Evolutionary conservation across 2,329 filamentous ascomycete genomes (phyloP), one percentile per base, ranked within the genome.

Genomic region (Aureobasidium sp.): DNA sequence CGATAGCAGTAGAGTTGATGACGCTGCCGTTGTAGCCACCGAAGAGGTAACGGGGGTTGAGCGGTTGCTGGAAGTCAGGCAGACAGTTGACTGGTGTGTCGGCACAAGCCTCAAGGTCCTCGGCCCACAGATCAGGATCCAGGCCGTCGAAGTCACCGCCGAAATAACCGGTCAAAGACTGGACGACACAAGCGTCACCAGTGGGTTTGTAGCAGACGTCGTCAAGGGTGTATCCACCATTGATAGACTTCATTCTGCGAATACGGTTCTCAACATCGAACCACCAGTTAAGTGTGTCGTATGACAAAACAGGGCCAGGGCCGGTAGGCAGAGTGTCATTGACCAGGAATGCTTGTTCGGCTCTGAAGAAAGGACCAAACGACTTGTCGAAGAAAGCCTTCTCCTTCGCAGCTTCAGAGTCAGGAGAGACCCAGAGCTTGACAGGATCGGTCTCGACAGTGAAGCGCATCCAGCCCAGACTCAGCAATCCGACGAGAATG

Each of bases 191-290:
- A 15, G 88, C 91, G 68, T 90, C 84, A 0, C 90, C 91, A 0
- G 89, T 90, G 1, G 95, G 95, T 72, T 97, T 97, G 77, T 96
- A 93, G 77, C 94, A 99, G 17, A 99, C 84, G 70, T 97, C 89
- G 29, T 90, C 80, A 3, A 99, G 80, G 0, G 82, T 87, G 59
- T 88, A 82, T 7, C 85, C 87, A 58, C 84, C 85, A 22, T 86
- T 79, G 15, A 83, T 72, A 2, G 91, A 91, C 71, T 88, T 88
- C 62, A 96, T 81, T 44, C 84, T 81, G 62, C 82, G 82, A 39
- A 97, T 85, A 53, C 87, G 86, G 67, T 85, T 84, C 73, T 99
- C 94, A 1, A 97, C 87, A 64, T 87, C 89, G 71, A 94, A 90
- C 94, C 93, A 97, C 94, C 94, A 99, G 29, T 82, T 79, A 11